A percentile compares a stretch with the other conserved stretches of the same genome.
Evolutionary conservation across 179 eudicot genomes (phyloP).

Genomic region (Beta corolliflora): DNA sequence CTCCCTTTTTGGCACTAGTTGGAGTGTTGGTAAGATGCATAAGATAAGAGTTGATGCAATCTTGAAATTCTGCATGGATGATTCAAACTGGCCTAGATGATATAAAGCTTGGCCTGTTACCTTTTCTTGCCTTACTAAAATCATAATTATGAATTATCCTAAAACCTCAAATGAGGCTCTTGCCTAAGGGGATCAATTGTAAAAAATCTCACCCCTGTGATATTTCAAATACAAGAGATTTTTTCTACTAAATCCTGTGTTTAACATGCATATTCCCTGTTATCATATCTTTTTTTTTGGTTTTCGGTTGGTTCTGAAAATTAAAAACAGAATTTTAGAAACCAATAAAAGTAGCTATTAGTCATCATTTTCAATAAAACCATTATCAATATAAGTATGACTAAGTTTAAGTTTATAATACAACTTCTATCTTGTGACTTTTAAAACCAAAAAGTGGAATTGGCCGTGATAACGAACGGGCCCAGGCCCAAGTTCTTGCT

Average conservation of each 20-base stretch:
- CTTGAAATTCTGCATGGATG: not conserved
- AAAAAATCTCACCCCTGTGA: too few species aligned
- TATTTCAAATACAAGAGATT: not conserved
- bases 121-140: not conserved
- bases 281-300: too few species aligned
- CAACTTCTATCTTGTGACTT: too few species aligned
- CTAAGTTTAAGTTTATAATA: too few species aligned
- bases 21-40: constrained; percentile 71
- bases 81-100: not conserved
- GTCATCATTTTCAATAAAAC: too few species aligned
- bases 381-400: too few species aligned
- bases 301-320: too few species aligned
- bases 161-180: not conserved
- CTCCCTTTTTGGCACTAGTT: constrained; percentile 63
- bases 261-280: not conserved
- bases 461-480: too few species aligned
- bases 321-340: too few species aligned
- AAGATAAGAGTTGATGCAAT: not conserved
- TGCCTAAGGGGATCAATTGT: not conserved
- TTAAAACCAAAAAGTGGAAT: too few species aligned
- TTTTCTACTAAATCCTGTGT: not conserved
- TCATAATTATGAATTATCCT: not conserved
- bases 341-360: too few species aligned
- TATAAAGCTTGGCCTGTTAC: not conserved
- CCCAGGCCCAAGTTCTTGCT: not conserved